Base-by-base conservation (phyloP, 2,329 filamentous ascomycete genomes). In the Talaromyces funiculosus region DNA sequence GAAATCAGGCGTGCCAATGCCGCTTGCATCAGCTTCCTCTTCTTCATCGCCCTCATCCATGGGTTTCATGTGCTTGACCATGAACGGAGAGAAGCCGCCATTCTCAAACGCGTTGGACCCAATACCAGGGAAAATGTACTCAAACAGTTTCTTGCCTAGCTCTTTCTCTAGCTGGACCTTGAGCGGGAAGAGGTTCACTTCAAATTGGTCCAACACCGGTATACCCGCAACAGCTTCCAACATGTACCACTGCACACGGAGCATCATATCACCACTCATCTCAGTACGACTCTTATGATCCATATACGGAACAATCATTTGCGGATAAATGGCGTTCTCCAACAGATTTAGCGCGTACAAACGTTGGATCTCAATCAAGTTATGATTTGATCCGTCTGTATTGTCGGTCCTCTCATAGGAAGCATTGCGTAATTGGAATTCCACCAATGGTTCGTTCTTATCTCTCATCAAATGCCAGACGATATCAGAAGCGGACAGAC, bases 201-300 rank as follows among this genome's bases (percentile, higher is more conserved):
- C 92, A 69, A 99, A 99, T 68, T 95, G 90, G 67, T 97, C 93
- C 81, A 99, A 90, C 33, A 99, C 92, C 0, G 93, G 91, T 63
- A 99, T 99, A 53, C 94, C 94, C 38, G 93, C 94, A 73, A 99
- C 97, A 7, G 94, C 92, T 76, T 99, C 94, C 4, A 99, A 82
- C 91, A 97, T 97, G 72, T 97, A 87, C 91, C 95, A 99, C 72
- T 96, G 94, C 12, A 99, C 90, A 35, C 89, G 86, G 56, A 99
- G 84, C 89, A 97, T 97, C 69, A 92, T 90, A 63, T 89, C 86
- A 57, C 81, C 78, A n/a, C 81, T 75, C 49, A 85, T 82, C 33
- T 81, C 79, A 65, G 71, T 79, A 71, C 73, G 84, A 75, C 72
- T 72, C 37, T 86, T 83, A 57, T 84, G 83, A 63, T 96, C 89